Evolutionary conservation across 768 basidiomycete species (phyloP).

Genomic region (Tulasnella sp.): DNA sequence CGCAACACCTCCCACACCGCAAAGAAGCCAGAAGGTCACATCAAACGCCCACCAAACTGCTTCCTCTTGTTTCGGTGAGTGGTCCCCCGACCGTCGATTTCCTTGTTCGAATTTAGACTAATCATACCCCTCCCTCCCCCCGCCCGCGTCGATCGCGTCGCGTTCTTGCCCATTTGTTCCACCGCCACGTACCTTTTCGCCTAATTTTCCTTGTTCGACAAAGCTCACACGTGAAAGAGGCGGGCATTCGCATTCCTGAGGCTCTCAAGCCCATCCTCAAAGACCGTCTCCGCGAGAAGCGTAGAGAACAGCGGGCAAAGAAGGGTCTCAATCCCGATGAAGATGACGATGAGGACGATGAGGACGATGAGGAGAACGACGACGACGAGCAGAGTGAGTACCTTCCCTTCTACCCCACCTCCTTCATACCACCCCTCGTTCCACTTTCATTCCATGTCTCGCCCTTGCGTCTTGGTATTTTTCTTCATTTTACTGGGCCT

Average conservation of each 20-base stretch:
- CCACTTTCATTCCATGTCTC: not conserved
- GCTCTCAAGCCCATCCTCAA: slow-evolving; percentile 10
- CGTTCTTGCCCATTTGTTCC: slow-evolving; percentile 19
- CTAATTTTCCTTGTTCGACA: no score
- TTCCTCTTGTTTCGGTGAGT: slow-evolving; percentile 24
- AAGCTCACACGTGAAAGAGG: slow-evolving; percentile 15
- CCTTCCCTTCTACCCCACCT: not conserved
- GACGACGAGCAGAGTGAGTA: slow-evolving; percentile 16
- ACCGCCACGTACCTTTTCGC: slow-evolving; percentile 3
- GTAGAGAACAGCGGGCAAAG: slow-evolving; percentile 20
- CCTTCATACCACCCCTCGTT: slow-evolving; percentile 1
- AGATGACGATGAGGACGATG: slow-evolving; percentile 12
- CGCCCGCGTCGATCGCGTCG: slow-evolving; percentile 8
- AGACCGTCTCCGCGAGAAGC: slow-evolving; percentile 9
- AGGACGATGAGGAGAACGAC: slow-evolving; percentile 11
- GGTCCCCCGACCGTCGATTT: slow-evolving; percentile 1
- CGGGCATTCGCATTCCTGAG: slow-evolving; percentile 10
- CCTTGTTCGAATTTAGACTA: not conserved
- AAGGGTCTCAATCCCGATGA: slow-evolving; percentile 2
- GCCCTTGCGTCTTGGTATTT: no score
- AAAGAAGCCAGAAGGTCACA: slow-evolving; percentile 22
- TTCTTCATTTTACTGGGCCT: no score
- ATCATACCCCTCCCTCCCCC: no score
- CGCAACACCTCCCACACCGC: slow-evolving; percentile 21
- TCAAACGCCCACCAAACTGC: slow-evolving; percentile 25